These are phyloP conservation scores for Mycena epipterygia DNA, from an alignment of 768 basidiomycete genomes.

Conservation along the genomic window DNA sequence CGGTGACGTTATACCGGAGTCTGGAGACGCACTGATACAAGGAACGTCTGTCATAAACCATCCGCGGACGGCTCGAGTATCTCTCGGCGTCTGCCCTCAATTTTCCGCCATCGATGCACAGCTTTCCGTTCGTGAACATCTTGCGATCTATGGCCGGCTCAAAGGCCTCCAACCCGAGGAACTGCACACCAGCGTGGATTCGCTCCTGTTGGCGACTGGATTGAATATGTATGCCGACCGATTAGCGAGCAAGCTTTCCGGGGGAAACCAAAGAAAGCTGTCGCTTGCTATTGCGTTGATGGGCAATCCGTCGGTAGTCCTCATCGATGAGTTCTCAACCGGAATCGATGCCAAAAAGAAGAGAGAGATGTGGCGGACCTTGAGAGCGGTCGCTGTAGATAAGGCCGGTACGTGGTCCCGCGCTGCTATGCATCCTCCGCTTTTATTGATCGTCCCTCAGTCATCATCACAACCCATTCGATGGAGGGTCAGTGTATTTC, in stretches of 20 bases:
- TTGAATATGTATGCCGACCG: slow-evolving; percentile 74
- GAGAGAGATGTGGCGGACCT: slow-evolving; percentile 85
- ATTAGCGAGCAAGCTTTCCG: slow-evolving; percentile 80
- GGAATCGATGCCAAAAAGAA: slow-evolving; percentile 89
- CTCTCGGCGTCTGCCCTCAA: slow-evolving; percentile 87
- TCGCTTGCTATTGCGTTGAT: slow-evolving; percentile 83
- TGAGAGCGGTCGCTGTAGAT: slow-evolving; percentile 72
- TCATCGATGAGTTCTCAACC: slow-evolving; percentile 89
- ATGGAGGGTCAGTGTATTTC: slow-evolving; percentile 52
- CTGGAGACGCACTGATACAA: slow-evolving; percentile 78
- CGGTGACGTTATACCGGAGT: slow-evolving; percentile 75
- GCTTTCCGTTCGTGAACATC: slow-evolving; percentile 83
- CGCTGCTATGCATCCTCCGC: too few species aligned
- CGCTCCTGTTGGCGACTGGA: slow-evolving; percentile 71
- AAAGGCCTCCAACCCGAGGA: slow-evolving; percentile 73
- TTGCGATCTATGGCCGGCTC: slow-evolving; percentile 77
- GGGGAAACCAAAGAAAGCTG: slow-evolving; percentile 85
- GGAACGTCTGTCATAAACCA: slow-evolving; percentile 75
- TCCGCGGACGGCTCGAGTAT: slow-evolving; percentile 73
- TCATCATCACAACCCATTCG: slow-evolving; percentile 82
- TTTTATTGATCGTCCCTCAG: slow-evolving; percentile 45
- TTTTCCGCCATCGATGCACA: slow-evolving; percentile 88
- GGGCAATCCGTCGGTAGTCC: slow-evolving; percentile 81
- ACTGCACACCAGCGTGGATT: slow-evolving; percentile 65
- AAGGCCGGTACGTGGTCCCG: too few species aligned